Percentiles rank a stretch among this genome's conserved stretches.
phyloP scores from a whole-genome alignment of 192 early-diverging fungal genomes.

The Coemansia sp. region DNA sequence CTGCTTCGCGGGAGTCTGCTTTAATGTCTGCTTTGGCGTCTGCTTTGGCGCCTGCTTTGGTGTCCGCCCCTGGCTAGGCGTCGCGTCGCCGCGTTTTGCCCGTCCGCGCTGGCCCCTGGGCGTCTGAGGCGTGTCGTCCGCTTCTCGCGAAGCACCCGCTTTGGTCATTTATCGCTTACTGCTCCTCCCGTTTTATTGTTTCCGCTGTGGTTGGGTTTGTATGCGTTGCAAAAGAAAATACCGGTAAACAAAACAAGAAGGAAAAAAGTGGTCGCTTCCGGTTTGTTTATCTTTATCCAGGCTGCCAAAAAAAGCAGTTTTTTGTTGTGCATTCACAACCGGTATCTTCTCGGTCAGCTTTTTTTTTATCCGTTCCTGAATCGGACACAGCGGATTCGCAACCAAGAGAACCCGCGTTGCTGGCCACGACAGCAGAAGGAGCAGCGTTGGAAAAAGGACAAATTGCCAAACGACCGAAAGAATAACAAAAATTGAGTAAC shows the following conservation, averaged over 20 bases:
- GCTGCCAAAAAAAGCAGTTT: too few relatives aligned
- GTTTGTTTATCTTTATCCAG: neutral
- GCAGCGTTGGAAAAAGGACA: too few relatives aligned
- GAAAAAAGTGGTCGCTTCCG: neutral
- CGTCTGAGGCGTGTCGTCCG: constrained; percentile 5
- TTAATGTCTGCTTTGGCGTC: neutral
- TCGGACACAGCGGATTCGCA: too few relatives aligned
- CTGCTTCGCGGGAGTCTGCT: neutral
- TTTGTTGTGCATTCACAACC: too few relatives aligned
- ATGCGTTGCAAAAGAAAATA: too few relatives aligned
- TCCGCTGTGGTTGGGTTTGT: too few relatives aligned
- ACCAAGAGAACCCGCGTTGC: too few relatives aligned
- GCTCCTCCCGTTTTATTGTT: neutral
- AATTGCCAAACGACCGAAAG: too few relatives aligned
- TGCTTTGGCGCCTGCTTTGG: neutral
- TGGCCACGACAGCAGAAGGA: too few relatives aligned
- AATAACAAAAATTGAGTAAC: too few relatives aligned
- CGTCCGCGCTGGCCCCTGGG: constrained; percentile 4
- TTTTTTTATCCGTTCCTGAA: too few relatives aligned
- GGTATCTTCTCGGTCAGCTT: too few relatives aligned
- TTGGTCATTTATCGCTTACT: constrained; percentile 18
- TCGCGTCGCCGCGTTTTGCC: neutral
- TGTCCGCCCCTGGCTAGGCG: neutral
- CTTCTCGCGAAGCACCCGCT: constrained; percentile 1
- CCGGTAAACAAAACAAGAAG: neutral